Evolutionary conservation across 2,329 filamentous ascomycete species (phyloP).

Genomic region (Sclerotinia borealis): DNA sequence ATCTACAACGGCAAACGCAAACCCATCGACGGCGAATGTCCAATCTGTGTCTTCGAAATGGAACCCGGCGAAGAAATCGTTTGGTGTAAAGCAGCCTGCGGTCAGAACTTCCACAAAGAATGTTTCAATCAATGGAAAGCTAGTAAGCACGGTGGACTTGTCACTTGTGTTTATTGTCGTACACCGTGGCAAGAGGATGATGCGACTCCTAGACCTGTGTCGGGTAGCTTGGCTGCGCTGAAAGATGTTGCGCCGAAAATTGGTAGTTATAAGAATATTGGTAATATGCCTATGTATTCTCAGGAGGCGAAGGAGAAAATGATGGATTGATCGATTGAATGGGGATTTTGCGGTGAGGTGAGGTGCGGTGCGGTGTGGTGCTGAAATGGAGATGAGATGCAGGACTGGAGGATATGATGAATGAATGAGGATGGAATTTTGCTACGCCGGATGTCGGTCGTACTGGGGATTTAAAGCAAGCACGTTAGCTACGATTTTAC

Average conservation of each 20-base stretch:
- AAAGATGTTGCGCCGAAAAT: constrained; percentile 19
- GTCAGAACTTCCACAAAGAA: constrained; percentile 46
- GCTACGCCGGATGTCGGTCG: too few relatives aligned
- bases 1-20: constrained; percentile 18
- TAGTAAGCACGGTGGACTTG: constrained; percentile 37
- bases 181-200: constrained; percentile 46
- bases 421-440: background rate
- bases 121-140: constrained; percentile 50
- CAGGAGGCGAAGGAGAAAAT: background rate
- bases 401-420: background rate
- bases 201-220: background rate
- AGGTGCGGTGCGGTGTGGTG: too few relatives aligned
- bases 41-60: constrained; percentile 22
- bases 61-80: constrained; percentile 38
- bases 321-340: too few relatives aligned
- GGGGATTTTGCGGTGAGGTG: too few relatives aligned
- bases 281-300: constrained; percentile 15
- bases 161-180: constrained; percentile 58
- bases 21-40: constrained; percentile 20
- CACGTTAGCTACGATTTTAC: background rate
- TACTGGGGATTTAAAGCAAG: background rate
- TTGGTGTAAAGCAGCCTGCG: constrained; percentile 54
- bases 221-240: constrained; percentile 15
- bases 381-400: background rate
- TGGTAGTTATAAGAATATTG: constrained; percentile 19